Conservation (phyloP, 2,329 filamentous ascomycete genomes). For the Aotearoamyces nothofagi region DNA sequence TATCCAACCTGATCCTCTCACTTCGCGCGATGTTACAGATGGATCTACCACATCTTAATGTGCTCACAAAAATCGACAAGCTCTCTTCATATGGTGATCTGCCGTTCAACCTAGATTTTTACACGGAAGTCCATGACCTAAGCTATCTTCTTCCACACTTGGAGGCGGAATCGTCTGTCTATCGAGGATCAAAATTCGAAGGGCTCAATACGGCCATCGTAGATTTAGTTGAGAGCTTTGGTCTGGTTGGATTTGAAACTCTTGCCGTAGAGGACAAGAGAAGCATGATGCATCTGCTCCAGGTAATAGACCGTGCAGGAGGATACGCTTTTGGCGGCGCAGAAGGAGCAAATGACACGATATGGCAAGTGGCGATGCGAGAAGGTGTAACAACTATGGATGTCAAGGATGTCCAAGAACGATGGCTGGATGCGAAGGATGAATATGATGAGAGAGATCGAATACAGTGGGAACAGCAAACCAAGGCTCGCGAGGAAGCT, state of each 20-base stretch:
- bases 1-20: constrained; percentile 84
- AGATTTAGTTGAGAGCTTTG: constrained; percentile 76
- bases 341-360: constrained; percentile 83
- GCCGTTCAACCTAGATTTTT: constrained; percentile 92
- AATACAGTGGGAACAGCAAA: constrained; percentile 61
- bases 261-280: constrained; percentile 92
- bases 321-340: constrained; percentile 87
- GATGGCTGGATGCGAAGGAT: constrained; percentile 85
- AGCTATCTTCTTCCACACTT: constrained; percentile 70
- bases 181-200: constrained; percentile 62
- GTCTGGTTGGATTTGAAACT: constrained; percentile 82
- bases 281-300: constrained; percentile 85
- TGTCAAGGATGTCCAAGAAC: constrained; percentile 80
- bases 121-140: constrained; percentile 93
- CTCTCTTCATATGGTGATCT: constrained; percentile 70
- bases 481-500: constrained; percentile 30
- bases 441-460: constrained; percentile 72
- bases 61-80: constrained; percentile 96
- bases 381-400: constrained; percentile 62
- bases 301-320: constrained; percentile 78
- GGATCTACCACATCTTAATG: constrained; percentile 90
- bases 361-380: constrained; percentile 95
- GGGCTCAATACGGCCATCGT: constrained; percentile 78
- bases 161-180: constrained; percentile 58
- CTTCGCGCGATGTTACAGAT: constrained; percentile 96